A percentile compares a stretch with the other conserved stretches of the same genome.
phyloP scores from a whole-genome alignment of 2,329 filamentous ascomycete genomes.

The Plectosphaerella plurivora region DNA sequence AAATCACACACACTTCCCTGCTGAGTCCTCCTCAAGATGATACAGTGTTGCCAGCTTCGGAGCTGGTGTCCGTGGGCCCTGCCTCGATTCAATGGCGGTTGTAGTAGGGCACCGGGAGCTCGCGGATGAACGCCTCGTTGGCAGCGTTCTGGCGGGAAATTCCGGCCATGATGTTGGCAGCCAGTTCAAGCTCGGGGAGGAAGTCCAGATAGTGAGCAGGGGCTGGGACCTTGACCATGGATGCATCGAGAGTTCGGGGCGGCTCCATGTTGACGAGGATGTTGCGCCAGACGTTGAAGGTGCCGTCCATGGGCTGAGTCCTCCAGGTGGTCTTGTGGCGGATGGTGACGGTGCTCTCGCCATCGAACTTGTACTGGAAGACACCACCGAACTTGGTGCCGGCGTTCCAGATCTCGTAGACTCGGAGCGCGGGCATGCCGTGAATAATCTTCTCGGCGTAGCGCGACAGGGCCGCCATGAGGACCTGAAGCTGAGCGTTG shows the following conservation, averaged over 20 bases:
- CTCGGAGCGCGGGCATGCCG: background rate
- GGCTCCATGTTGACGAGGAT: background rate
- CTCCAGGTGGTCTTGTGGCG: background rate
- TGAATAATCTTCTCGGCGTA: background rate
- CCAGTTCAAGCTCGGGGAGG: background rate
- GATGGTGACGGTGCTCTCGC: background rate
- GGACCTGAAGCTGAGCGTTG: background rate
- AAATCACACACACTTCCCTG: too few species aligned
- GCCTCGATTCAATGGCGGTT: too few species aligned
- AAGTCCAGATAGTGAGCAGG: background rate
- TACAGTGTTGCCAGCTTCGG: too few species aligned
- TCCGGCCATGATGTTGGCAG: too few species aligned
- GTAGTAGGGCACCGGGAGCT: too few species aligned
- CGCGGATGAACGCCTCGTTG: too few species aligned
- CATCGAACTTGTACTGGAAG: background rate
- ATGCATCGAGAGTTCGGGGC: background rate
- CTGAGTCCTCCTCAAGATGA: too few species aligned
- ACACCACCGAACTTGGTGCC: background rate
- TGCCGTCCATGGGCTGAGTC: background rate
- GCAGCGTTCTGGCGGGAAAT: too few species aligned
- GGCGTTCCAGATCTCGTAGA: background rate
- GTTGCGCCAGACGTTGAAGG: background rate
- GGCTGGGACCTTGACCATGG: background rate
- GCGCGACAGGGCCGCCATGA: background rate
- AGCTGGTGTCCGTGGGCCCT: too few species aligned